Evolutionary conservation across 495 filamentous ascomycete genomes (phyloP).

Genomic region (Talaromyces liani): DNA sequence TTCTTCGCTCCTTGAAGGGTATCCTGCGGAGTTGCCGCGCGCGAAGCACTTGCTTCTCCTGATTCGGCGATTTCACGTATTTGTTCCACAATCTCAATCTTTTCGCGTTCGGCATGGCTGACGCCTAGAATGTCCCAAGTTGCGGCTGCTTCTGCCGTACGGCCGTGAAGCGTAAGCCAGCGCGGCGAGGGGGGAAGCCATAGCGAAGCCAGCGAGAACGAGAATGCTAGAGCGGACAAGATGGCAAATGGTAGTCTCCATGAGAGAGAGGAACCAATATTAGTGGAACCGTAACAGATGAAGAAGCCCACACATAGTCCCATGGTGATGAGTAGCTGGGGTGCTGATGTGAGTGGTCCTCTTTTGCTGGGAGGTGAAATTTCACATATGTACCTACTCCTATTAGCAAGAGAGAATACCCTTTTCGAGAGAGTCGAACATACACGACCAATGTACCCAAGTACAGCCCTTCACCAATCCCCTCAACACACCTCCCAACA

Average conservation of each 20-base stretch:
- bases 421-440: background rate
- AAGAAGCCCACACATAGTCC: slow-evolving; percentile 53
- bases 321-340: slow-evolving; percentile 46
- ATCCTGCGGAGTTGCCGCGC: background rate
- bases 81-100: slow-evolving; percentile 31
- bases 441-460: slow-evolving; percentile 47
- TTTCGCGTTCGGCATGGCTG: slow-evolving; percentile 42
- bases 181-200: slow-evolving; percentile 40
- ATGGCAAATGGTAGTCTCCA: slow-evolving; percentile 51
- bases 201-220: slow-evolving; percentile 27
- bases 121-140: slow-evolving; percentile 41
- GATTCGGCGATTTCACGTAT: slow-evolving; percentile 1
- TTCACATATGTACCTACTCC: slow-evolving; percentile 49
- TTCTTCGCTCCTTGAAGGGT: background rate
- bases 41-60: background rate
- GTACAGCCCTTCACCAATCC: slow-evolving; percentile 54
- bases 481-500: slow-evolving; percentile 46
- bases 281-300: slow-evolving; percentile 51
- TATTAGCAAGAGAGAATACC: background rate
- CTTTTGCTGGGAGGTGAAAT: slow-evolving; percentile 47
- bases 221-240: slow-evolving; percentile 31
- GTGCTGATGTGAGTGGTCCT: slow-evolving; percentile 45
- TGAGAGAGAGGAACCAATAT: slow-evolving; percentile 42
- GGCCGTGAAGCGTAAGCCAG: slow-evolving; percentile 38
- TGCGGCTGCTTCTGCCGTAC: slow-evolving; percentile 24